Percentiles rank a stretch among this genome's conserved stretches.
These are phyloP conservation scores for Parasitella parasitica DNA, from an alignment of 371 early-diverging fungal species.

Conservation along the genomic window DNA sequence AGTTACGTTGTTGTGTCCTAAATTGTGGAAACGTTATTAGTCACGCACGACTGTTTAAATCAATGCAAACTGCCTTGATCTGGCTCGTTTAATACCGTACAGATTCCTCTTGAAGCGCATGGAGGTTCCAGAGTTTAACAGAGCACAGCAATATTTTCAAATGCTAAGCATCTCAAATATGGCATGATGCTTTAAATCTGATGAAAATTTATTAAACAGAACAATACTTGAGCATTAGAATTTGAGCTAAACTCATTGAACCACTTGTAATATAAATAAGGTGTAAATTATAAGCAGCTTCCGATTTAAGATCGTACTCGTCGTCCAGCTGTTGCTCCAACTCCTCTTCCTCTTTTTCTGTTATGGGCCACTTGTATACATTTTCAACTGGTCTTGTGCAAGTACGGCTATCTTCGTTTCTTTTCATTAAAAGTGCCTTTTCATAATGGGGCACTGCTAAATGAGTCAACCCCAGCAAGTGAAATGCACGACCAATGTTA, in stretches of 20 bases:
- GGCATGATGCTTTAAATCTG: background rate
- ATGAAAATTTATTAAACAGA: slow-evolving; percentile 49
- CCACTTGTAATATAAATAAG: slow-evolving; percentile 74
- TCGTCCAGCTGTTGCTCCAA: slow-evolving; percentile 43
- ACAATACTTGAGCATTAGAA: slow-evolving; percentile 63
- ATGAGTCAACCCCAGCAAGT: slow-evolving; percentile 75
- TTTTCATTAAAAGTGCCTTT: slow-evolving; percentile 62
- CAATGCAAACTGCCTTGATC: background rate
- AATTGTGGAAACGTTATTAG: background rate
- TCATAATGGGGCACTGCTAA: slow-evolving; percentile 84
- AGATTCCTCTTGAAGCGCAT: no score
- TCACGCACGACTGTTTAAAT: background rate
- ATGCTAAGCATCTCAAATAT: background rate
- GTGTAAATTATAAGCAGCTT: slow-evolving; percentile 82
- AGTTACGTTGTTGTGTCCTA: no score
- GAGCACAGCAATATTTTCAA: no score
- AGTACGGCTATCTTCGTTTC: slow-evolving; percentile 27
- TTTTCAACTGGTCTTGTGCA: slow-evolving; percentile 16
- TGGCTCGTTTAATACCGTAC: background rate
- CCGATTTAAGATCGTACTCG: slow-evolving; percentile 52
- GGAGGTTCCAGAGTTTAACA: no score
- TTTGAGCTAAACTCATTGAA: slow-evolving; percentile 67
- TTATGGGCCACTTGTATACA: slow-evolving; percentile 28
- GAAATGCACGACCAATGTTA: slow-evolving; percentile 86
- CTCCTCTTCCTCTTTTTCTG: slow-evolving; percentile 11